Base-by-base conservation (phyloP, 331 rosid species). In the Rhamnella rubrinervis region DNA sequence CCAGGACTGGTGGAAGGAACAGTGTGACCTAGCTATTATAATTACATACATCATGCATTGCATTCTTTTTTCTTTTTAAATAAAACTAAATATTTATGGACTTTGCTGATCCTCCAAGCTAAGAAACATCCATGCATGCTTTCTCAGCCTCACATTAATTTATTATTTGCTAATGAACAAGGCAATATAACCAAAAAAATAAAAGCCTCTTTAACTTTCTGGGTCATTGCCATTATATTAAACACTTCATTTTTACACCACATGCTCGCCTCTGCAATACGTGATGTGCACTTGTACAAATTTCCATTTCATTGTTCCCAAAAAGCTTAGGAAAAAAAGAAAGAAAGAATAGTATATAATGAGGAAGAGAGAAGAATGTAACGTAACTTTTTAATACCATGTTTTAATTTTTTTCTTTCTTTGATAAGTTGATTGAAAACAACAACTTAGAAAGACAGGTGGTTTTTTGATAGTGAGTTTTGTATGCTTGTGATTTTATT, bases 91-190 rank as follows among this genome's bases (percentile, higher is more conserved):
- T n/a, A n/a, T n/a, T 23, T 31, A 15, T 49, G n/a, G 41, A 52
- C 65, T 41, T 81, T 81, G 84, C 93, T 75, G 78, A 46, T 60
- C 86, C 79, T 82, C 81, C 78, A 85, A 85, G 85, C 78, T 66
- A 85, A 81, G 91, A 69, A 75, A 60, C 84, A 71, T 75, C 84
- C 35, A 31, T 31, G 35, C 35, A 73, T 77, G 66, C 68, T 23
- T 16, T 17, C 71, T 65, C 21, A 8, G 4, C 35, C 40, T 70
- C 81, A 74, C 28, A 40, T 71, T 65, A 59, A 79, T 17, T 68
- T 35, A 44, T 52, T 35, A 13, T 58, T n/a, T 12, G 41, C 12
- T 35, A 10, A 10, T 18, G 38, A 13, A 9, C 8, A 41, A 11
- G 40, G 19, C 4, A 44, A 40, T 38, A 8, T 0, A 23, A 23